A percentile compares a stretch with the other conserved stretches of the same genome.
Conservation (phyloP, 163 green algal species). For the Coccomyxa subellipsoidea region DNA sequence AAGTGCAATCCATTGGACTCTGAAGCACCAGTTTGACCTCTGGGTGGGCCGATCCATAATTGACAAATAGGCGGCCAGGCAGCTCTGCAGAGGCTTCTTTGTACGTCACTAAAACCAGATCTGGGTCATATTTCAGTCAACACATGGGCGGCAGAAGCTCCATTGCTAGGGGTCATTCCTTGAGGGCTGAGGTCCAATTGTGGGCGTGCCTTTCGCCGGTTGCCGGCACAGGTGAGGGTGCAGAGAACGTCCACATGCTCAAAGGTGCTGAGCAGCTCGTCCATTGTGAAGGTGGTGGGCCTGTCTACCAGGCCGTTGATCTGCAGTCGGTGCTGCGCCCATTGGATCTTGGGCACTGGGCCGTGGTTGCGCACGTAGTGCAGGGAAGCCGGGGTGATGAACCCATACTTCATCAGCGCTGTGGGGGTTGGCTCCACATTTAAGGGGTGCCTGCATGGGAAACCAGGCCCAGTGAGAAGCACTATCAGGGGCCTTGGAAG, state of each 20-base stretch:
- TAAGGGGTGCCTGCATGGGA: slow-evolving; percentile 75
- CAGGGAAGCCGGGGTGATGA: slow-evolving; percentile 81
- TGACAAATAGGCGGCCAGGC: no score
- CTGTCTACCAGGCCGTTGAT: slow-evolving; percentile 77
- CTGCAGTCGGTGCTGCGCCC: slow-evolving; percentile 51
- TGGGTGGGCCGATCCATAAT: no score
- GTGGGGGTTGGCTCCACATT: slow-evolving; percentile 88
- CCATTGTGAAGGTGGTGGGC: slow-evolving; percentile 80
- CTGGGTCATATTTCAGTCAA: no score
- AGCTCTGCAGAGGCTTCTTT: no score
- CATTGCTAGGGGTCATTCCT: no score
- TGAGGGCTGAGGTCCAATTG: no score
- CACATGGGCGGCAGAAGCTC: no score
- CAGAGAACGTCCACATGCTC: slow-evolving; percentile 65
- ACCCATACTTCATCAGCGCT: slow-evolving; percentile 67
- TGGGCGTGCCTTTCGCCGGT: slow-evolving; percentile 74
- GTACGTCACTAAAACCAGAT: no score
- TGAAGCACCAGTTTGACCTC: no score
- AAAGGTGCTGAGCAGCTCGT: slow-evolving; percentile 79
- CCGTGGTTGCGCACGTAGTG: slow-evolving; percentile 97
- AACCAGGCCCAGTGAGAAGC: neutral
- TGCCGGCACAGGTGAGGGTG: slow-evolving; percentile 82
- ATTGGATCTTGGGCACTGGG: slow-evolving; percentile 73
- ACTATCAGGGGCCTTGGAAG: no score
- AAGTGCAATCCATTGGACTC: no score